Evolutionary conservation across 768 basidiomycete species (phyloP).

Genomic region (Daedalea quercina): DNA sequence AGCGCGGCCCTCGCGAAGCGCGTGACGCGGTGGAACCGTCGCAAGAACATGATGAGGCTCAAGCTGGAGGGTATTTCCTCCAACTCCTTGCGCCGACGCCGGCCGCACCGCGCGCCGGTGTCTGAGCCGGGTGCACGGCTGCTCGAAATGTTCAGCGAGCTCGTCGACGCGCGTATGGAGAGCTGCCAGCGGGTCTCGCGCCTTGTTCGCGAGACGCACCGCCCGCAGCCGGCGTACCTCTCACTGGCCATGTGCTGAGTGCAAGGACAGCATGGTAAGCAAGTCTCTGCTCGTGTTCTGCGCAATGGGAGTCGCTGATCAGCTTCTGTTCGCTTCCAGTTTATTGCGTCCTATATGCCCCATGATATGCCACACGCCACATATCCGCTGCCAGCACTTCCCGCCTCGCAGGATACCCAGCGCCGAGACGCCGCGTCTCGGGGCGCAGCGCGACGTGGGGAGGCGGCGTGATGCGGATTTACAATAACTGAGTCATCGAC

Average conservation of each 20-base stretch:
- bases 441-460: background rate
- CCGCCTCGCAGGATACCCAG: background rate
- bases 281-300: background rate
- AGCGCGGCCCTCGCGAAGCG: constrained; percentile 8
- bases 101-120: constrained; percentile 20
- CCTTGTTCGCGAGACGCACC: constrained; percentile 33
- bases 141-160: constrained; percentile 61
- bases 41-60: constrained; percentile 55
- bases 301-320: background rate
- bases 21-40: constrained; percentile 44
- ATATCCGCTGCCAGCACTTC: background rate
- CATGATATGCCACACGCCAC: background rate
- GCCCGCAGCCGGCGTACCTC: constrained; percentile 4
- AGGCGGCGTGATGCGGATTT: background rate
- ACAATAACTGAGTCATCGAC: background rate
- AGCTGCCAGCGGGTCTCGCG: constrained; percentile 63
- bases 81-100: constrained; percentile 23
- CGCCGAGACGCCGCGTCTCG: background rate
- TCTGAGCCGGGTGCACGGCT: constrained; percentile 44
- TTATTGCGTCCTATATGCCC: background rate
- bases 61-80: constrained; percentile 36
- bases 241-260: constrained; percentile 3
- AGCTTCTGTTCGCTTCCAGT: background rate
- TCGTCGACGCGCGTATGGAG: constrained; percentile 72
- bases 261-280: background rate